Evolutionary conservation across 1,139 yeast genomes (phyloP), one percentile per base, ranked within the genome.

Genomic region (Blastobotrys proliferans): DNA sequence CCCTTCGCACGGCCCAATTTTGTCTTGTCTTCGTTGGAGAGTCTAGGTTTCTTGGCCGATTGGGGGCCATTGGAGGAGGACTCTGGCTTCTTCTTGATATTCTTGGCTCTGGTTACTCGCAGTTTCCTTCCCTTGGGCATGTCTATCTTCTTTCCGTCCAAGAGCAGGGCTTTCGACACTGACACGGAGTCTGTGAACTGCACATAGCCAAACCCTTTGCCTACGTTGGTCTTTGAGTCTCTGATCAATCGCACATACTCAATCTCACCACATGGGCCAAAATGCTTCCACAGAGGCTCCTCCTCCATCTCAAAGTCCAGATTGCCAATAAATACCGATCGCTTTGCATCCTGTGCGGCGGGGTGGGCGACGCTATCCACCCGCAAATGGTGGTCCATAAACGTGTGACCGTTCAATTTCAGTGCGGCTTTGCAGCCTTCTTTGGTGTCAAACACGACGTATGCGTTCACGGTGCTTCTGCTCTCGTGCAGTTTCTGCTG

Each of bases 181-280:
- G 83, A 73, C 47, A 82, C 76, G 20, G 90, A 69, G 63, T 90
- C 96, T 50, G 73, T 76, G 68, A 90, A 94, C 65, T 92, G 97
- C 26, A 94, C 88, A 62, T 88, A 85, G 4, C 96, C 98, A 69
- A 94, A 90, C 3, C 99, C 99, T 67, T 92, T 94, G 53, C 98
- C 99, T 50, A 92, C 72, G 57, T 94, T 92, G 22, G 97, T 92
- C 66, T 86, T 86, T 16, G 95, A 68, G 62, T 94, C 98, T 60
- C 99, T 79, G 27, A 94, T 77, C 42, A 94, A 74, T 61, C 99
- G 77, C 20, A 90, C 97, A 50, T 86, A 82, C 62, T 88, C 96
- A 43, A 94, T 82, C 33, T 76, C 76, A 37, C 87, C 88, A 52
- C 82, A 73, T 2, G 62, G 53, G 53, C 72, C 74, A 66, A 94